Evolutionary conservation across 371 early-diverging fungal species (phyloP).

Genomic region (Capillidium heterosporum): DNA sequence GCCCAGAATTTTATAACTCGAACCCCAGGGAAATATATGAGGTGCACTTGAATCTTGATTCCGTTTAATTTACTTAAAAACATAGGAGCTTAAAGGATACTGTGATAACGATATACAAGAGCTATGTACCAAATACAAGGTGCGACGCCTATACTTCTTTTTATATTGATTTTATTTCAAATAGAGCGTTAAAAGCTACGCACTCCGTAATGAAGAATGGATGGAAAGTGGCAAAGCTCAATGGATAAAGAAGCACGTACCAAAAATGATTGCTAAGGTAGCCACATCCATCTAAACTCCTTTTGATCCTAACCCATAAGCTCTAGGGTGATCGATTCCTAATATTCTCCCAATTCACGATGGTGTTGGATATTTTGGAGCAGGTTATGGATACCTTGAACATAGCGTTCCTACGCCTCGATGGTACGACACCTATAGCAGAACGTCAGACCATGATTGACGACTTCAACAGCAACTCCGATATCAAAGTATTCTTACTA

Average conservation of each 20-base stretch:
- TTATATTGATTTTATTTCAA: not conserved
- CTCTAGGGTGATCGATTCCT: conserved; percentile 64
- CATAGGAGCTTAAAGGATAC: not conserved
- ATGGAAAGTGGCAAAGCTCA: conserved; percentile 1
- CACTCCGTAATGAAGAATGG: not conserved
- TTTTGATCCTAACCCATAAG: not conserved
- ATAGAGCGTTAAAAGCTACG: not conserved
- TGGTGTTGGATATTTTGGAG: conserved; percentile 70
- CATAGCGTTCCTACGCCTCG: conserved; percentile 53
- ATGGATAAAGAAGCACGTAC: conserved; percentile 14
- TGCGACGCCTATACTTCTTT: not conserved
- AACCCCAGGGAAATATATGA: not conserved
- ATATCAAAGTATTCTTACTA: conserved; percentile 69
- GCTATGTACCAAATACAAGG: not conserved
- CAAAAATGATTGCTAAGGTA: conserved; percentile 41
- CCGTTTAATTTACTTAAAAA: not conserved
- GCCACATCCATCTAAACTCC: not conserved
- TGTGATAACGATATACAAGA: not conserved
- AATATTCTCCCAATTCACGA: conserved; percentile 91
- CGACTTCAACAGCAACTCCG: conserved; percentile 34
- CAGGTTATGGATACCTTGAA: conserved; percentile 29
- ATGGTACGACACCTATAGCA: conserved; percentile 67
- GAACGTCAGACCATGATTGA: conserved; percentile 49
- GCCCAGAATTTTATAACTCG: not conserved
- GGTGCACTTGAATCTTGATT: not conserved